Evolutionary conservation across 2,329 filamentous ascomycete species (phyloP).

Genomic region (Tolypocladium tropicale): DNA sequence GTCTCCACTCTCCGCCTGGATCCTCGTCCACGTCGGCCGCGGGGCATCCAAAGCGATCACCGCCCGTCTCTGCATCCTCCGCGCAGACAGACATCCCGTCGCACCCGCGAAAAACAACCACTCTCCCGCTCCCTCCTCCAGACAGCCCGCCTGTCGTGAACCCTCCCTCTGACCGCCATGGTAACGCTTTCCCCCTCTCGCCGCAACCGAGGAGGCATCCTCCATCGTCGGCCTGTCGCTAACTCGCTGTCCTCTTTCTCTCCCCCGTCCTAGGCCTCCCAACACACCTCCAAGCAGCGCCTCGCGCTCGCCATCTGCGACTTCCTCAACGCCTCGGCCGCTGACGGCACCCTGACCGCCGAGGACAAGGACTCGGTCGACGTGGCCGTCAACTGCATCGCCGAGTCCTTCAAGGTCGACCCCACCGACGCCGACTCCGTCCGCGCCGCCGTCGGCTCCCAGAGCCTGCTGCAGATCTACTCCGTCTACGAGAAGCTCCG

Average conservation of each 20-base stretch:
- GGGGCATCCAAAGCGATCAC: neutral
- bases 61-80: too few relatives aligned
- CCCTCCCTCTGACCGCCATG: neutral
- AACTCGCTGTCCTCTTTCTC: neutral
- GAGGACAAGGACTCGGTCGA: constrained; percentile 94
- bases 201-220: too few relatives aligned
- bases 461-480: constrained; percentile 87
- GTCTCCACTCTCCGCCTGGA: neutral
- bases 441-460: constrained; percentile 67
- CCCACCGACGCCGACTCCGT: constrained; percentile 64
- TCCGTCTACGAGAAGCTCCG: constrained; percentile 93
- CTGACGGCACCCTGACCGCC: constrained; percentile 76
- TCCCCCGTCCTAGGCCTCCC: constrained; percentile 17
- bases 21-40: neutral
- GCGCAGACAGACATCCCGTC: too few relatives aligned
- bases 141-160: neutral
- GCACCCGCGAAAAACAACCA: neutral
- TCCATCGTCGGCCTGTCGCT: neutral
- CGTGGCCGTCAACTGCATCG: constrained; percentile 87
- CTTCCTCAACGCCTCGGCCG: constrained; percentile 75
- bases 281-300: constrained; percentile 57
- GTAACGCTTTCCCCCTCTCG: too few relatives aligned
- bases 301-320: constrained; percentile 95
- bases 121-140: neutral
- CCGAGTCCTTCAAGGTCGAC: constrained; percentile 92